Base-by-base conservation (phyloP, 495 filamentous ascomycete genomes). In the Penicillium taxi region DNA sequence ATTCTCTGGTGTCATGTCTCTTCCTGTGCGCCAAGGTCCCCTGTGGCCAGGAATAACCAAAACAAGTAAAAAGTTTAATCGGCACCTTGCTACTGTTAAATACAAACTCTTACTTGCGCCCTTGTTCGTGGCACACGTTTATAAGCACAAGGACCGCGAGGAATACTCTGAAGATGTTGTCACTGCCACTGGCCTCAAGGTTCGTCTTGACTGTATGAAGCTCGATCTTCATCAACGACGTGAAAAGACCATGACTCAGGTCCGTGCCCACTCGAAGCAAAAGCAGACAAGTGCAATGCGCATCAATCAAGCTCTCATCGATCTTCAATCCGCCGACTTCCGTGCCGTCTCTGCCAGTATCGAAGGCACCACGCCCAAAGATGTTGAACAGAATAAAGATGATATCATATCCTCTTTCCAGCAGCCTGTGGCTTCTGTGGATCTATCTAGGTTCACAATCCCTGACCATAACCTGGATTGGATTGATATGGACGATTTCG, bases 401-500 rank as follows among this genome's bases (percentile, higher is more conserved):
- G 68, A 70, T 48, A 69, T 65, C 26, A 63, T 77, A 20, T 78
- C 75, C 1, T 60, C 67, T 6, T 75, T 74, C 42, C 72, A 78
- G 40, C 66, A 75, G 28, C 66, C 70, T 15, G 53, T 62, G 18
- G 45, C 65, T 3, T 56, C 62, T 6, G 74, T 72, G 5, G 87
- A 96, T 59, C 69, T 95, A 28, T 94, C 89, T 12, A 78, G 82
- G 19, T 96, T 96, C 55, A 87, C 78, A 1, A 95, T 98, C 39
- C 87, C 88, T 0, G 91, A 98, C 52, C 86, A 89, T 24, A 91
- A 98, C 56, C 76, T 85, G 47, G 81, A 78, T 35, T 98, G 91
- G 91, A 82, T 96, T 50, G 91, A 98, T 55, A 96, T 96, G 88
- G 91, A 98, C 60, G 91, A 98, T 55, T 96, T 96, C 63, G 86